These are phyloP conservation scores for Colletotrichum tropicale DNA, from an alignment of 2,329 filamentous ascomycete genomes.

Conservation along the genomic window DNA sequence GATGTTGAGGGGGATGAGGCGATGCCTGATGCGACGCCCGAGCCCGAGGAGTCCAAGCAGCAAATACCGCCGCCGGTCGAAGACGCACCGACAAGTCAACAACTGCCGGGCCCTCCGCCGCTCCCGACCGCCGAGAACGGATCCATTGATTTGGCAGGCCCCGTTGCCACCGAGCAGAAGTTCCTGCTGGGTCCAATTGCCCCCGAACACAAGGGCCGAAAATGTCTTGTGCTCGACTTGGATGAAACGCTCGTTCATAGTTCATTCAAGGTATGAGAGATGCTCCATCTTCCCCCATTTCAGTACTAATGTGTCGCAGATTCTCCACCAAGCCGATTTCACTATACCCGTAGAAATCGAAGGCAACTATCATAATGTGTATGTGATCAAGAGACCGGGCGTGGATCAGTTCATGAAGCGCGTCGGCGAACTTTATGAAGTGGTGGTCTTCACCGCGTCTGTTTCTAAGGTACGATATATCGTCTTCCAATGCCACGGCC, in stretches of 20 bases:
- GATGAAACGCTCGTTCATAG: conserved; percentile 98
- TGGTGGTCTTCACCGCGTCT: conserved; percentile 97
- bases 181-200: conserved; percentile 83
- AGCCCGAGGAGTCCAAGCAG: conserved; percentile 47
- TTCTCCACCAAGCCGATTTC: conserved; percentile 97
- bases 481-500: conserved; percentile 22
- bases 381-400: conserved; percentile 98
- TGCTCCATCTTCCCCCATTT: neutral
- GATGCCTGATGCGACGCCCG: conserved; percentile 67
- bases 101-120: conserved; percentile 51
- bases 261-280: conserved; percentile 84
- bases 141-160: neutral
- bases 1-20: conserved; percentile 66
- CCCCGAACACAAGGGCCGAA: conserved; percentile 82
- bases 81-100: conserved; percentile 34
- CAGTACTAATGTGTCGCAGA: conserved; percentile 55
- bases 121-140: conserved; percentile 31
- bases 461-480: conserved; percentile 84
- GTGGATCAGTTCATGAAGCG: conserved; percentile 99
- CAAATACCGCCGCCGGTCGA: conserved; percentile 43
- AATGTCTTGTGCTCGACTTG: conserved; percentile 93
- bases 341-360: conserved; percentile 99
- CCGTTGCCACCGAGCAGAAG: conserved; percentile 51
- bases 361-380: conserved; percentile 98
- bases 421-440: conserved; percentile 96